Conservation (phyloP, 2,329 filamentous ascomycete species). For the Chalaropsis ovoidea region DNA sequence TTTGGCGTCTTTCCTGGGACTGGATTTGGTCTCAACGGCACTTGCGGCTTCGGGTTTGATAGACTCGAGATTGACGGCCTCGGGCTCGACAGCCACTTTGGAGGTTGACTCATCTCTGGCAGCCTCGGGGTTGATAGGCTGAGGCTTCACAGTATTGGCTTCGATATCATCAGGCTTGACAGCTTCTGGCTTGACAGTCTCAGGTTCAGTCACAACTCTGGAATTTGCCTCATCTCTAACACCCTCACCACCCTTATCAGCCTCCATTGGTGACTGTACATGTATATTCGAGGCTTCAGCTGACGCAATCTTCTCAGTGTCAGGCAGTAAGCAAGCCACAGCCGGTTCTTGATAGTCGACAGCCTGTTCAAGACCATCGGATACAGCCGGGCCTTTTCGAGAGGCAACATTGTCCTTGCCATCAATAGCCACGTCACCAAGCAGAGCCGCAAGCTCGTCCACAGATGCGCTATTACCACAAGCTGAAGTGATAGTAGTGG, state of each 20-base stretch:
- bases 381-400: background rate
- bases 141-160: background rate
- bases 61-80: background rate
- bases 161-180: background rate
- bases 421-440: background rate
- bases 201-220: background rate
- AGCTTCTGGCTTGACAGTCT: background rate
- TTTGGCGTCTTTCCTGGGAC: background rate
- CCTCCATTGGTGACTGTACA: background rate
- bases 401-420: background rate
- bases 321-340: background rate
- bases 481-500: background rate
- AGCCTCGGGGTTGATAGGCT: background rate
- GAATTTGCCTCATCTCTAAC: background rate
- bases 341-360: too few relatives aligned
- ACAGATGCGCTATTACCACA: background rate
- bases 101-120: background rate
- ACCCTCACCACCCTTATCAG: background rate
- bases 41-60: background rate
- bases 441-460: background rate
- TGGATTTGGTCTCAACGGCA: background rate
- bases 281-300: background rate
- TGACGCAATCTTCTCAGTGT: background rate
- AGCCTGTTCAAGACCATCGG: background rate
- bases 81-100: background rate